Evolutionary conservation across 495 filamentous ascomycete genomes (phyloP).

Genomic region (Clavariopsis aquatica): DNA sequence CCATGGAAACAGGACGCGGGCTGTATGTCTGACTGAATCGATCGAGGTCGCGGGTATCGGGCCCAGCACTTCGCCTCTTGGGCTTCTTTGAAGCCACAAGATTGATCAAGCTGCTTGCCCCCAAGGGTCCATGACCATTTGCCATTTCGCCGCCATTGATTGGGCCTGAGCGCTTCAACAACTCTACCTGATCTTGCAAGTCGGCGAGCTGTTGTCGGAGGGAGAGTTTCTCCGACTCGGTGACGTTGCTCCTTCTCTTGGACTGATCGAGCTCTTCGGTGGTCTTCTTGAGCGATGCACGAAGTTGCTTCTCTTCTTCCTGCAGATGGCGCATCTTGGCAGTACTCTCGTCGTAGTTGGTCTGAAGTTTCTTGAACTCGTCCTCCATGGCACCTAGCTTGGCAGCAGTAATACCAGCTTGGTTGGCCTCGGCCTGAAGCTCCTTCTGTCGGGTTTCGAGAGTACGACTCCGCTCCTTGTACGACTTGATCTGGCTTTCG

Average conservation of each 20-base stretch:
- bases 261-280: conserved; percentile 76
- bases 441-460: conserved; percentile 89
- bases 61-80: conserved; percentile 89
- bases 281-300: conserved; percentile 73
- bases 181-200: conserved; percentile 87
- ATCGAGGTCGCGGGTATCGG: conserved; percentile 79
- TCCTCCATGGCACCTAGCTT: conserved; percentile 84
- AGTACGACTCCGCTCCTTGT: conserved; percentile 87
- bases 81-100: conserved; percentile 96
- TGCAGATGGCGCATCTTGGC: conserved; percentile 89
- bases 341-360: conserved; percentile 79
- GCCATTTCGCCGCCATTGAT: conserved; percentile 65
- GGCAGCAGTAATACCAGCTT: conserved; percentile 92
- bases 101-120: conserved; percentile 76
- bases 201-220: conserved; percentile 85
- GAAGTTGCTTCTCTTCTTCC: conserved; percentile 81
- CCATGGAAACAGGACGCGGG: conserved; percentile 94
- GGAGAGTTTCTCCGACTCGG: conserved; percentile 79
- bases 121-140: conserved; percentile 66
- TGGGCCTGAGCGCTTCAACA: conserved; percentile 69
- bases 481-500: conserved; percentile 91
- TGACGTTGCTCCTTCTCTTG: conserved; percentile 65
- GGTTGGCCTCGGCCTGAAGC: conserved; percentile 93
- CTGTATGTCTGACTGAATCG: conserved; percentile 89
- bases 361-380: conserved; percentile 90